These are phyloP conservation scores for Amauroascus verrucosus DNA, from an alignment of 2,329 filamentous ascomycete species.

Conservation along the genomic window DNA sequence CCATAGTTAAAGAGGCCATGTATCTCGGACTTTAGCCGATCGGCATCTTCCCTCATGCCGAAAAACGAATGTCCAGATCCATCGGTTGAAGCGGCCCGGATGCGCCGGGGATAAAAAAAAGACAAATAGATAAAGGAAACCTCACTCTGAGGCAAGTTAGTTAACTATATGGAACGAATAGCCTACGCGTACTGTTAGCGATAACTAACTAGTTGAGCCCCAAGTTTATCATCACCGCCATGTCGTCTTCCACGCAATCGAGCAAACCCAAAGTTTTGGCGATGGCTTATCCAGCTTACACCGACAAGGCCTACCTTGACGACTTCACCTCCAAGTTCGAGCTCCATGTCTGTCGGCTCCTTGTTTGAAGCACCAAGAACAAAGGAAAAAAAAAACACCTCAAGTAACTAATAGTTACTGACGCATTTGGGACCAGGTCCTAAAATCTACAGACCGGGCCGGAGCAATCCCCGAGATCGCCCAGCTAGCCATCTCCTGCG, in stretches of 20 bases:
- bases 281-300: constrained; percentile 11
- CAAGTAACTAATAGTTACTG: no score
- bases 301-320: constrained; percentile 10
- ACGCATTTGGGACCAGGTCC: background rate
- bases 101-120: no score
- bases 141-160: no score
- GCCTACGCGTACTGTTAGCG: no score
- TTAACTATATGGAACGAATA: no score
- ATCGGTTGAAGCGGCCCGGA: no score
- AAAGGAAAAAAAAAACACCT: background rate
- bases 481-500: background rate
- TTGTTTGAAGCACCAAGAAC: background rate
- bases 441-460: background rate
- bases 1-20: no score
- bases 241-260: background rate
- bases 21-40: no score
- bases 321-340: constrained; percentile 15
- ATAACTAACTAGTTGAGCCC: no score
- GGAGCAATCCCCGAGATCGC: constrained; percentile 13
- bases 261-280: constrained; percentile 12
- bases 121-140: no score
- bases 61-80: no score
- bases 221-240: background rate
- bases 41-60: no score
- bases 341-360: constrained; percentile 8